Conservation (phyloP, 139 green algal genomes). For the Deuterostichococcus epilithicus region DNA sequence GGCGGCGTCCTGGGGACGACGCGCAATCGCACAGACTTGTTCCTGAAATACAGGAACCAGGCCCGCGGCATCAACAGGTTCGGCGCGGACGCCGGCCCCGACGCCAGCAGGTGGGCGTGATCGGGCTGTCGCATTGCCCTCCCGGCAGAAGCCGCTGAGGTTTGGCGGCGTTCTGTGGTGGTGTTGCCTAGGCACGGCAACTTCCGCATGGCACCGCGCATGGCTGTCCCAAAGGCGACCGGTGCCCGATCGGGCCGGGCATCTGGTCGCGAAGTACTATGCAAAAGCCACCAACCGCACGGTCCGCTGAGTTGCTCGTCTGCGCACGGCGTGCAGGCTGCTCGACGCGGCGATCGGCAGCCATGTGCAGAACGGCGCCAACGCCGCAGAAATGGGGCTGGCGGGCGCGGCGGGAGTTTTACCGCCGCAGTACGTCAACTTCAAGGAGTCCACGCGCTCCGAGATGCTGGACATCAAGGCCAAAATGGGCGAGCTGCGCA, state of each 20-base stretch:
- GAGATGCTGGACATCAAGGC: constrained; percentile 55
- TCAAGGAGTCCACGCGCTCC: constrained; percentile 41
- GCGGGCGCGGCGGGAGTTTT: constrained; percentile 22
- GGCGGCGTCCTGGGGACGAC: constrained; percentile 19
- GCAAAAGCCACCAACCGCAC: too few species aligned
- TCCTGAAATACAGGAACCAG: constrained; percentile 46
- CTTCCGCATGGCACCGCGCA: not conserved
- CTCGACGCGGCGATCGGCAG: constrained; percentile 44
- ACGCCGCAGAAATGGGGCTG: constrained; percentile 26
- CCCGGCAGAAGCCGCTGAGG: too few species aligned
- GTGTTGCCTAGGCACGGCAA: not conserved
- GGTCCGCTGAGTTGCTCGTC: too few species aligned
- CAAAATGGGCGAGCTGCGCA: constrained; percentile 53
- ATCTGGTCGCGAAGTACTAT: too few species aligned
- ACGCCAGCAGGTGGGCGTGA: not conserved
- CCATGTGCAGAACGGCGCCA: constrained; percentile 15
- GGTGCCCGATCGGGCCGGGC: too few species aligned
- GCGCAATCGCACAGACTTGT: constrained; percentile 47
- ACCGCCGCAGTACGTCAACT: constrained; percentile 45
- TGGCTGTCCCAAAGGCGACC: too few species aligned
- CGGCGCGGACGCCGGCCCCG: not conserved
- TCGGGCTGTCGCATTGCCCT: too few species aligned
- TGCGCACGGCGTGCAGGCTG: constrained; percentile 8
- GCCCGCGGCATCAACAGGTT: constrained; percentile 18
- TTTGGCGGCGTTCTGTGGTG: too few species aligned